Base-by-base conservation (phyloP, 2,329 filamentous ascomycete genomes). In the Talaromyces albobiverticillius region DNA sequence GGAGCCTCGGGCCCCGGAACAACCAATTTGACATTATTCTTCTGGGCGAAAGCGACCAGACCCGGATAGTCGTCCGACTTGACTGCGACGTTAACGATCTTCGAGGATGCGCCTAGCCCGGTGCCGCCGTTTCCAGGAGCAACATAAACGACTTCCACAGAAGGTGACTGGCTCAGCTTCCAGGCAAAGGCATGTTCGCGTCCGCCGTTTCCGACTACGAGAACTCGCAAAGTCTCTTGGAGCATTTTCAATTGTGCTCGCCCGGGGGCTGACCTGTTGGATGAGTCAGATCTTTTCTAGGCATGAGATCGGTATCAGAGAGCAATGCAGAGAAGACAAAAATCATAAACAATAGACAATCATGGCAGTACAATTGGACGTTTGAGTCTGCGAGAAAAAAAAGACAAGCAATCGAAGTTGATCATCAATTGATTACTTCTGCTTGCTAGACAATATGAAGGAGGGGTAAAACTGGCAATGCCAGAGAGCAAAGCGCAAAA, bases 181-280 rank as follows among this genome's bases (percentile, higher is more conserved):
- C 92, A 97, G 40, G 92, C 91, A 59, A 96, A 82, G 45, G 92
- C 90, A 74, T 97, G 91, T 76, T 99, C 94, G 65, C 94, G 86
- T 64, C 93, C 94, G 62, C 94, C 94, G 69, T 93, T 95, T 66
- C 94, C 93, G 61, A 97, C 85, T 59, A 97, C 85, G 59, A 97
- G 85, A 62, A 96, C 81, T 62, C 85, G 82, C 59, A 90, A 79
- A 60, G 69, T 69, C 67, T 76, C 74, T 61, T 71, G 68, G 53
- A 70, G 65, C 72, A 75, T 75, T 46, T 53, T 62, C 42, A 38
- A 48, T 29, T 29, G 36, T 40, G 36, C 51, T 58, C 59, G 59
- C 59, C 56, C 40, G 48, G 55, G 57, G 46, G 34, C 29, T 26
- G 60, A 53, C 58, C 49, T 51, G 29, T 11, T 61, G 48, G 25